Conservation (phyloP, 106 monocot genomes). For the Dendrobium huoshanense region DNA sequence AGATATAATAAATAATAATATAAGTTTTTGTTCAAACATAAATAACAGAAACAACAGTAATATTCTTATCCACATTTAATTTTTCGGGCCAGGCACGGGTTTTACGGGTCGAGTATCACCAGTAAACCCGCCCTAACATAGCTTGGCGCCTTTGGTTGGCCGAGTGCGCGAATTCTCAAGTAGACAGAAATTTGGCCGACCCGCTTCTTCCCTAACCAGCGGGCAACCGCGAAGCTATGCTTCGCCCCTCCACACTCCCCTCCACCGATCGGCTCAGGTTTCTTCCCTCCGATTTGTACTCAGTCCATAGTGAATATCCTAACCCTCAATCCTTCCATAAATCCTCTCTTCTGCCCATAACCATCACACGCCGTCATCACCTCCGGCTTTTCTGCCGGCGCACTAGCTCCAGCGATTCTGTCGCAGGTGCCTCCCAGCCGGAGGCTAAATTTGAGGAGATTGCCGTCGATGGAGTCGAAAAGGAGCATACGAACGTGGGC, state of each 20-base stretch:
- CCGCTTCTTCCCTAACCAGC: background rate
- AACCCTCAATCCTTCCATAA: background rate
- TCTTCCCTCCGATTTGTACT: background rate
- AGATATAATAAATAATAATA: too few relatives aligned
- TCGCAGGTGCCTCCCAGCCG: background rate
- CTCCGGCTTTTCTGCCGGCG: background rate
- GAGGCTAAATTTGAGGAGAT: background rate
- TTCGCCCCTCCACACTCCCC: background rate
- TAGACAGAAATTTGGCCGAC: too few relatives aligned
- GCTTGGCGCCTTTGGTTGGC: too few relatives aligned
- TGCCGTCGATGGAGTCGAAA: constrained; percentile 3
- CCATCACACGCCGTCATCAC: background rate
- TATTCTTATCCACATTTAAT: too few relatives aligned
- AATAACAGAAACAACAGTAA: too few relatives aligned
- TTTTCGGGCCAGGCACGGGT: too few relatives aligned
- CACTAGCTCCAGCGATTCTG: background rate
- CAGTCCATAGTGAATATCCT: background rate
- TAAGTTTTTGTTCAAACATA: too few relatives aligned
- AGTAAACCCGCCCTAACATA: too few relatives aligned
- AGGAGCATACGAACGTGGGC: constrained; percentile 17
- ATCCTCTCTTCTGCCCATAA: background rate
- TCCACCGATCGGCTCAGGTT: background rate
- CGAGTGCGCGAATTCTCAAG: too few relatives aligned
- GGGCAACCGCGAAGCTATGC: background rate
- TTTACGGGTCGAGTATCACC: too few relatives aligned